Evolutionary conservation across 768 basidiomycete genomes (phyloP).

Genomic region (Suillus subalutaceus): DNA sequence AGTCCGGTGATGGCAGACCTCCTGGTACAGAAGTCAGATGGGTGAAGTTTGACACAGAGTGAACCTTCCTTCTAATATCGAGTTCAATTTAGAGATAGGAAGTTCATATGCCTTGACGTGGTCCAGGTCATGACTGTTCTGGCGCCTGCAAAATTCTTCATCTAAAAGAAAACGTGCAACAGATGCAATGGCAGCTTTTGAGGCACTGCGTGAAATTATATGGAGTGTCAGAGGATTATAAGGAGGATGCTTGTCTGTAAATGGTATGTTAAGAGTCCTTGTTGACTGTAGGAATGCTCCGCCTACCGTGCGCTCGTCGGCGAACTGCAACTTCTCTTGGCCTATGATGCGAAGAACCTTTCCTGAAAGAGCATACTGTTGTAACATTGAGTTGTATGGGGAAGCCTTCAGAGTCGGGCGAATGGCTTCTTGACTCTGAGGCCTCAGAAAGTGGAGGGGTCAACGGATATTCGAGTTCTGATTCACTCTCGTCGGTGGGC

Average conservation of each 20-base stretch:
- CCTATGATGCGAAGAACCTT: constrained; percentile 17
- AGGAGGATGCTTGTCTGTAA: constrained; percentile 16
- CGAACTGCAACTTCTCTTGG: constrained; percentile 31
- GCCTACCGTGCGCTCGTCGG: constrained; percentile 26
- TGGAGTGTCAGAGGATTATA: constrained; percentile 47
- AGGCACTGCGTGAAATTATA: constrained; percentile 58
- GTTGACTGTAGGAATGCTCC: background rate
- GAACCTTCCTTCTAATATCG: constrained; percentile 60
- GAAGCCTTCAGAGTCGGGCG: constrained; percentile 43
- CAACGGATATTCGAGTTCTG: constrained; percentile 68
- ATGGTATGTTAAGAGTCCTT: background rate
- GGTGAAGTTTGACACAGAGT: constrained; percentile 5
- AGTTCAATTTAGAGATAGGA: constrained; percentile 48
- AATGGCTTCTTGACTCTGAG: constrained; percentile 64
- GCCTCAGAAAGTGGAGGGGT: constrained; percentile 81
- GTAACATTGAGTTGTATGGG: constrained; percentile 21
- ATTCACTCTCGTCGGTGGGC: constrained; percentile 43
- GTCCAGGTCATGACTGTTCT: constrained; percentile 4
- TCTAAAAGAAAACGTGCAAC: constrained; percentile 50
- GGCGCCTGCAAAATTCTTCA: constrained; percentile 17
- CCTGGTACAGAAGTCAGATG: constrained; percentile 21
- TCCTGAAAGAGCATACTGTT: constrained; percentile 18
- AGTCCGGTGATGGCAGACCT: constrained; percentile 68
- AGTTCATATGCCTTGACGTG: constrained; percentile 32
- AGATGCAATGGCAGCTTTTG: constrained; percentile 68